These are phyloP conservation scores for Escallonia rubra DNA, from an alignment of 129 eudicot genomes.

Conservation along the genomic window DNA sequence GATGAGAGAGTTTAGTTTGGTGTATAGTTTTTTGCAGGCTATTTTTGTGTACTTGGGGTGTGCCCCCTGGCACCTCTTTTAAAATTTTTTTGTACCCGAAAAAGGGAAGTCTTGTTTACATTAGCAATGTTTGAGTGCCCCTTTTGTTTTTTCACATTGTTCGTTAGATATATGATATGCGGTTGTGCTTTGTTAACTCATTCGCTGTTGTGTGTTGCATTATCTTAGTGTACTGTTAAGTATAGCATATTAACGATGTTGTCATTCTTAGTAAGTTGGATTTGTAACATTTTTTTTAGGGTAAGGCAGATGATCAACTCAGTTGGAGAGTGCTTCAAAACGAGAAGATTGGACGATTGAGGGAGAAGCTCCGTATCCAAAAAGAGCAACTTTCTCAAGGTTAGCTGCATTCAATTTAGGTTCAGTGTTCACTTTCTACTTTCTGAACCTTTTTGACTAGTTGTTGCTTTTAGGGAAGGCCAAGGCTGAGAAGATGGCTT, in stretches of 20 bases:
- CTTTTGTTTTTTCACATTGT: too few species aligned
- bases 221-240: not conserved
- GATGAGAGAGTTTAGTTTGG: too few species aligned
- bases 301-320: conserved; percentile 95
- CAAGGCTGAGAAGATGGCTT: conserved; percentile 59
- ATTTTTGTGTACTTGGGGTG: too few species aligned
- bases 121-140: too few species aligned
- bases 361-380: conserved; percentile 74
- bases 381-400: conserved; percentile 74
- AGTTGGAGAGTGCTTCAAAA: conserved; percentile 80
- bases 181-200: not conserved
- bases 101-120: too few species aligned
- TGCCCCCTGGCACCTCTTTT: too few species aligned
- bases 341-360: conserved; percentile 71
- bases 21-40: too few species aligned
- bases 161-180: too few species aligned
- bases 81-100: too few species aligned
- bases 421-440: not conserved
- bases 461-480: conserved; percentile 58
- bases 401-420: conserved; percentile 17
- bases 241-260: too few species aligned
- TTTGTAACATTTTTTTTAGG: conserved; percentile 30
- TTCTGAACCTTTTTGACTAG: conserved; percentile 9
- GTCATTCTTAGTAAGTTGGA: not conserved
- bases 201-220: not conserved